Evolutionary conservation across 257 asterid species (phyloP), one percentile per base, ranked within the genome.

Genomic region (Solanum lignicaule): DNA sequence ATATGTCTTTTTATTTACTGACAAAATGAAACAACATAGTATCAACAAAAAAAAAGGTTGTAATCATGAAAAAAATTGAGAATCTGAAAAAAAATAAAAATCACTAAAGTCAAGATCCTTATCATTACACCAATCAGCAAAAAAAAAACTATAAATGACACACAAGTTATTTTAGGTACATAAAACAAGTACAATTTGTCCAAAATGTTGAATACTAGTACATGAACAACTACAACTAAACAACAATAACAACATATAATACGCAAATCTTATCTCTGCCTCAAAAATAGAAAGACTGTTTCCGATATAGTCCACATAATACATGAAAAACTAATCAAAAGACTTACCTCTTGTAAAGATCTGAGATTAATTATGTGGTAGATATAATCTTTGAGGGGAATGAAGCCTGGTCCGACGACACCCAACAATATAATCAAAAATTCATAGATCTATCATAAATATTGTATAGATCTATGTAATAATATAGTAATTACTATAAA

Each of bases 351-450:
- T 23, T 25, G 12, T 25, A 25, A 23, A 12, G 35, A n/a, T 78
- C 36, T 15, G 16, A 79, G 7, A 9, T 9, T 16, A 33, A 31
- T 20, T 79, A 4, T 27, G n/a, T 15, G 87, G 58, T 39, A 89
- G 86, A 43, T 33, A 86, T 73, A 74, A 76, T 62, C 71, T 73
- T 74, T 87, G 89, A 62, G 89, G 89, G 91, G 91, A 89, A 89
- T 89, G 89, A 89, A 89, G 89, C 91, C 91, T 89, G 91, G 91
- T 89, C 92, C 92, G 91, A 87, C 88, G 76, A 89, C 72, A 21
- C 68, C 46, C 3, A 46, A 74, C 23, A 23, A 84, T 18, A 66
- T 81, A 52, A 88, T 3, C 11, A 23, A 60, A 71, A 46, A 25
- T 16, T 39, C 4, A 1, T 38, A 25, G 31, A 36, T 41, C 25